Evolutionary conservation across 495 filamentous ascomycete species (phyloP).

Genomic region (Podospora pseudocomata): DNA sequence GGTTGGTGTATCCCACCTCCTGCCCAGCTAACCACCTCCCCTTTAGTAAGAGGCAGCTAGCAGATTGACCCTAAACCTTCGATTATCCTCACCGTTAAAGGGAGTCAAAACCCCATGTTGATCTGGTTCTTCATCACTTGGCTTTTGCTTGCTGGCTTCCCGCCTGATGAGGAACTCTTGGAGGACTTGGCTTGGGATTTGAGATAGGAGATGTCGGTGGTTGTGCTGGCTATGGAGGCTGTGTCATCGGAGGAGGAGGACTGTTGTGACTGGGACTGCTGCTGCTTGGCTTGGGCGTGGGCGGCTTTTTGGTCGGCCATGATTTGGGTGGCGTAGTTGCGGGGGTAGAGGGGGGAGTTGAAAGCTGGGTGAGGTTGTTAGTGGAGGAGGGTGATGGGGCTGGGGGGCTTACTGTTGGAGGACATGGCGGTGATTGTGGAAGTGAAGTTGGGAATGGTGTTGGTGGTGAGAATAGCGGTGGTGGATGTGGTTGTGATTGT

Average conservation of each 20-base stretch:
- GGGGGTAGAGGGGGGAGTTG: not conserved
- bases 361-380: not conserved
- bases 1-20: no score
- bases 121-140: constrained; percentile 22
- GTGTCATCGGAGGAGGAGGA: not conserved
- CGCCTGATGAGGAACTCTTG: not conserved
- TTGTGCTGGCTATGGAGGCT: constrained; percentile 18
- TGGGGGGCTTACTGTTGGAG: not conserved
- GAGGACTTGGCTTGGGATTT: constrained; percentile 13
- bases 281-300: not conserved
- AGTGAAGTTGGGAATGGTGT: not conserved
- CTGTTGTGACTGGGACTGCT: not conserved
- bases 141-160: constrained; percentile 6
- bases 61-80: no score
- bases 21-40: no score
- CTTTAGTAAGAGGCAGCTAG: no score
- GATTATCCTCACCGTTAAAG: not conserved
- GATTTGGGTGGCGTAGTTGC: constrained; percentile 9
- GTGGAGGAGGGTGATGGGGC: not conserved
- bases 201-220: constrained; percentile 21
- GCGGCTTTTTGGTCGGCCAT: not conserved
- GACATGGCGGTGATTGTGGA: constrained; percentile 3
- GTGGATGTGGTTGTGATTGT: not conserved
- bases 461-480: not conserved
- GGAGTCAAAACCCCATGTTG: constrained; percentile 19